Evolutionary conservation across 1,284 basidiomycete genomes (phyloP).

Genomic region (Ustilago loliicola): DNA sequence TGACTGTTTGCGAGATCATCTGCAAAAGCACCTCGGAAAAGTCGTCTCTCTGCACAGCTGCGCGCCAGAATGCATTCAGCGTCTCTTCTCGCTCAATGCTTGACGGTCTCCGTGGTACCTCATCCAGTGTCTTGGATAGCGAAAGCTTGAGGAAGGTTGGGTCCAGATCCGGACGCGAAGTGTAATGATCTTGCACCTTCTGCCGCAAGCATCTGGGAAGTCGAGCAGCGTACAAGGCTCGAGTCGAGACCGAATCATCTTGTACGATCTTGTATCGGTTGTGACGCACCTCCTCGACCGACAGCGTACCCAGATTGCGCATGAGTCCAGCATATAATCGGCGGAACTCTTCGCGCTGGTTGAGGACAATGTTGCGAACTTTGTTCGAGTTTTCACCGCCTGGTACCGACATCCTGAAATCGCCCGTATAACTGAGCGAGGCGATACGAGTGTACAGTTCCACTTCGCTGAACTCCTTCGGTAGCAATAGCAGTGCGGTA

Average conservation of each 20-base stretch:
- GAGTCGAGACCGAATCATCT: constrained; percentile 49
- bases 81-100: constrained; percentile 37
- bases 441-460: constrained; percentile 89
- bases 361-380: constrained; percentile 79
- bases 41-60: constrained; percentile 53
- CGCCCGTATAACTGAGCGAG: constrained; percentile 83
- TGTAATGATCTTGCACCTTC: constrained; percentile 57
- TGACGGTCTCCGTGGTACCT: constrained; percentile 28
- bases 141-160: constrained; percentile 61
- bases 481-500: constrained; percentile 78
- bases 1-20: constrained; percentile 60
- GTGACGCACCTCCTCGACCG: constrained; percentile 42
- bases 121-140: constrained; percentile 49
- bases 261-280: constrained; percentile 56
- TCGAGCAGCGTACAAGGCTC: constrained; percentile 54
- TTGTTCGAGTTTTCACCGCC: constrained; percentile 95
- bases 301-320: constrained; percentile 61
- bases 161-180: constrained; percentile 48
- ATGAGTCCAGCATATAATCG: constrained; percentile 81
- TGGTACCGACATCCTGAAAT: constrained; percentile 89
- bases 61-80: constrained; percentile 54
- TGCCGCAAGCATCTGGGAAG: constrained; percentile 58
- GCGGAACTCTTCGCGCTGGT: constrained; percentile 85
- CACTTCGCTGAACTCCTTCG: constrained; percentile 79
- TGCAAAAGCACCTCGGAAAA: constrained; percentile 57